Evolutionary conservation across 441 rosid species (phyloP).

Genomic region (Metrosideros polymorpha): DNA sequence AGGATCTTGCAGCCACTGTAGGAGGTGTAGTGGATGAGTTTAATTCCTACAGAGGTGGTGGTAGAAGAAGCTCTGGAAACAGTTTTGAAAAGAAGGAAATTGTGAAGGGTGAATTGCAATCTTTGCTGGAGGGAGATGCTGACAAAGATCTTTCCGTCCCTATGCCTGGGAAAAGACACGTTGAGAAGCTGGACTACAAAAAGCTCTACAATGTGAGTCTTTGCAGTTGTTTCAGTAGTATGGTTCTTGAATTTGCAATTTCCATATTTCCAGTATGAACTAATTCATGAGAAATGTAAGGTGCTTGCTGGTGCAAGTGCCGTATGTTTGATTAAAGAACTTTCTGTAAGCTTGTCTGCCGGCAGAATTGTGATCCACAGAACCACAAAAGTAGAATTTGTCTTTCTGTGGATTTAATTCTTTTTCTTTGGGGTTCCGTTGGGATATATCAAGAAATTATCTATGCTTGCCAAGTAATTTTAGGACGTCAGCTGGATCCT

Average conservation of each 20-base stretch:
- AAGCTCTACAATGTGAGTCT: constrained; percentile 77
- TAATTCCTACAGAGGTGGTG: constrained; percentile 5
- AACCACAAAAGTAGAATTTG: not conserved
- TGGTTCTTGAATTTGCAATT: not conserved
- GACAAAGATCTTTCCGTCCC: constrained; percentile 24
- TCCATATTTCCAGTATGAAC: not conserved
- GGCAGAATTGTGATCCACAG: not conserved
- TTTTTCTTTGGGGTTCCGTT: not conserved
- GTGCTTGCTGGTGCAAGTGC: not conserved
- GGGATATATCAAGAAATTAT: not conserved
- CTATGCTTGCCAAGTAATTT: not conserved
- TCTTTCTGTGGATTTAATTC: not conserved
- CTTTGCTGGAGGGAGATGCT: constrained; percentile 26
- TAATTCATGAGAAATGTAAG: not conserved
- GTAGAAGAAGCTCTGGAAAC: constrained; percentile 13
- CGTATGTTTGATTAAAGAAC: not conserved
- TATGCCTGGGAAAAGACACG: constrained; percentile 43
- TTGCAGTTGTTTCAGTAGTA: not conserved
- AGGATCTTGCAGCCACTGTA: constrained; percentile 39
- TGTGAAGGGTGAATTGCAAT: constrained; percentile 16
- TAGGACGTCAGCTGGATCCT: not conserved
- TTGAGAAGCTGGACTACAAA: constrained; percentile 87
- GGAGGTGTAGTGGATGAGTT: constrained; percentile 2
- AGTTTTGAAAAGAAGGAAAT: constrained; percentile 17
- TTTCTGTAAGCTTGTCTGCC: not conserved